Evolutionary conservation across 2,329 filamentous ascomycete species (phyloP), one percentile per base, ranked within the genome.

Genomic region (Beauveria caledonica): DNA sequence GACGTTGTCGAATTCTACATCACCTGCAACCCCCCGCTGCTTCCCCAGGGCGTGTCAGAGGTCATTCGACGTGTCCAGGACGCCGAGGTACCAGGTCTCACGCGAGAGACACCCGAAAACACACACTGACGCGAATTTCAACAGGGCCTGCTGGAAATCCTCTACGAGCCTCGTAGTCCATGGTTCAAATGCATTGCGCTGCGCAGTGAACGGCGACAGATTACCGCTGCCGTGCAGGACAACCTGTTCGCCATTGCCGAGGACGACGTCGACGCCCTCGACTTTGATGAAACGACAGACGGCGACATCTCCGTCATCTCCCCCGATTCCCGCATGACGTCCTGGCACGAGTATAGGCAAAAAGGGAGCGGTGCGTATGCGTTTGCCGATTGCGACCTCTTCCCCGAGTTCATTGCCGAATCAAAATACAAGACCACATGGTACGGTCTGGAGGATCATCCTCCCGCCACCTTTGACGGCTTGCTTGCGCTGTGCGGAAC

Each of bases 121-220:
- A 44, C 17, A 27, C 21, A 11, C 33, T 39, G 11, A 45, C 39
- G 5, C 25, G 17, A 19, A 5, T 5, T 19, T 29, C 1, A 11
- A 39, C 25, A 59, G 58, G 58, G 58, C 11, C 58, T 60, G 6
- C 19, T 60, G 1, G 58, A 60, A 19, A 54, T 60, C n/a, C 29
- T 60, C 7, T 60, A 54, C 23, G 58, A 60, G 29, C 58, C 58
- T 5, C 40, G 54, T 3, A 33, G 15, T 10, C 50, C 50, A 3
- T 60, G 58, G 58, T 54, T 60, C 50, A 60, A 54, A 13, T 60
- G 58, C 23, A 33, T 60, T 21, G 29, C 58, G 10, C 27, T 54
- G 6, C 7, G 19, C n/a, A 4, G 10, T 5, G 8, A 40, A 15
- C 39, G 23, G 21, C n/a, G 19, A 6, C 50, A 42, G 3, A 23